Percentiles rank a stretch among this genome's conserved stretches.
These are phyloP conservation scores for Pythium scleroteichum DNA, from an alignment of 352 stramenopile species.

Conservation along the genomic window DNA sequence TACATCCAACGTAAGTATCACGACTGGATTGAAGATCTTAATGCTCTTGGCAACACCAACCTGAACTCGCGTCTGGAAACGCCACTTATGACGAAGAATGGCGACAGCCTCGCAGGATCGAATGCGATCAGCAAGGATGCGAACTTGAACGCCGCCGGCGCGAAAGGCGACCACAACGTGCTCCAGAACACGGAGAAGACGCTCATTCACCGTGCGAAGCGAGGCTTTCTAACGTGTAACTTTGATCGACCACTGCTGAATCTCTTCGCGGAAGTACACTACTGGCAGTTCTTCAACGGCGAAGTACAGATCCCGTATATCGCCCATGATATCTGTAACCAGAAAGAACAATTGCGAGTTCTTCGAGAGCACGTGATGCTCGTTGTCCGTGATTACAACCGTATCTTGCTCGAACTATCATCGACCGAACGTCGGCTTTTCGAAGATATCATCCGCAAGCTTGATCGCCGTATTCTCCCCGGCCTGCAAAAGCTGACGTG, in stretches of 20 bases:
- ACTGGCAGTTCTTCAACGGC: slow-evolving; percentile 91
- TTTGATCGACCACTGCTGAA: slow-evolving; percentile 93
- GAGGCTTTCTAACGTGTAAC: slow-evolving; percentile 92
- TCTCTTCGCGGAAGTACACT: slow-evolving; percentile 92
- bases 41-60: slow-evolving; percentile 73
- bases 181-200: slow-evolving; percentile 82
- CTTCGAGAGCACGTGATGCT: slow-evolving; percentile 94
- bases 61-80: slow-evolving; percentile 82
- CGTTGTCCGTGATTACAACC: slow-evolving; percentile 95
- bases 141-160: slow-evolving; percentile 36
- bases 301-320: slow-evolving; percentile 95
- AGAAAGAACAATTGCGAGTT: slow-evolving; percentile 90
- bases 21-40: slow-evolving; percentile 90
- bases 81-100: slow-evolving; percentile 83
- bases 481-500: slow-evolving; percentile 94
- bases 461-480: slow-evolving; percentile 92
- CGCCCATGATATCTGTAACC: slow-evolving; percentile 95
- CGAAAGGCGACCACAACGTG: slow-evolving; percentile 53
- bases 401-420: slow-evolving; percentile 90
- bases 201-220: slow-evolving; percentile 75
- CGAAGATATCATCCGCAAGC: slow-evolving; percentile 93
- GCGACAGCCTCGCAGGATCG: slow-evolving; percentile 33
- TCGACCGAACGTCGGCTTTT: slow-evolving; percentile 92
- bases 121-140: slow-evolving; percentile 17
- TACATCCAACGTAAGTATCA: slow-evolving; percentile 91